Conservation (phyloP, 1,139 yeast species). For the Zygosaccharomyces pseudobailii region DNA sequence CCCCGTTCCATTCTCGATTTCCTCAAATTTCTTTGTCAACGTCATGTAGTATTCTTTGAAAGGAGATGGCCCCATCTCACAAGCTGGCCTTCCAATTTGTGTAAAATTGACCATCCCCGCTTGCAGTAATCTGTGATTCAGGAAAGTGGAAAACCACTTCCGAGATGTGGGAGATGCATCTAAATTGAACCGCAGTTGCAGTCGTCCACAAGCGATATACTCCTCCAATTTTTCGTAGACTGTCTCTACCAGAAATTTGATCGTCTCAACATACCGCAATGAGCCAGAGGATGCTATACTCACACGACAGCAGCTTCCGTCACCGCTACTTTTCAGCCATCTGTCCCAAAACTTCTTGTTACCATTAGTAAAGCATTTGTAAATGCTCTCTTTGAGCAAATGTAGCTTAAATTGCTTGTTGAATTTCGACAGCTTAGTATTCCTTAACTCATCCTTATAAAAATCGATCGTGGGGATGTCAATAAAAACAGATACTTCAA, state of each 20-base stretch:
- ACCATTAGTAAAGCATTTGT: slow-evolving; percentile 25
- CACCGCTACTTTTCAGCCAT: slow-evolving; percentile 1
- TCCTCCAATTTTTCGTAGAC: slow-evolving; percentile 19
- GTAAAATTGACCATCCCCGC: slow-evolving; percentile 19
- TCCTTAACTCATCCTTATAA: slow-evolving; percentile 31
- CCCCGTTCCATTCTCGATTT: neutral
- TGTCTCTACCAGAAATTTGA: slow-evolving; percentile 30
- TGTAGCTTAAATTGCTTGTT: slow-evolving; percentile 31
- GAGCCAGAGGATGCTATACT: slow-evolving; percentile 31
- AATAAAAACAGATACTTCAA: slow-evolving; percentile 26
- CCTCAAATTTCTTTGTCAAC: slow-evolving; percentile 25
- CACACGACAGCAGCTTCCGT: slow-evolving; percentile 13
- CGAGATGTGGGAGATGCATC: slow-evolving; percentile 29
- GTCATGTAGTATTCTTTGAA: slow-evolving; percentile 32
- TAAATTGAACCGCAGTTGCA: slow-evolving; percentile 21
- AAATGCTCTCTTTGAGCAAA: slow-evolving; percentile 24
- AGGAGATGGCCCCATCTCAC: slow-evolving; percentile 22
- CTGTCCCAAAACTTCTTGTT: slow-evolving; percentile 23
- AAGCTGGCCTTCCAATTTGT: slow-evolving; percentile 13
- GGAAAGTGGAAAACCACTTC: slow-evolving; percentile 33
- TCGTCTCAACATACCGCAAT: slow-evolving; percentile 33
- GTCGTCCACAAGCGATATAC: slow-evolving; percentile 6
- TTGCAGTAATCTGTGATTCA: slow-evolving; percentile 20
- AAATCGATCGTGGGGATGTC: slow-evolving; percentile 36
- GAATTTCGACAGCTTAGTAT: slow-evolving; percentile 26